A percentile compares a stretch with the other conserved stretches of the same genome.
phyloP scores from a whole-genome alignment of 2,329 filamentous ascomycete genomes.

The Colletotrichum sp. region DNA sequence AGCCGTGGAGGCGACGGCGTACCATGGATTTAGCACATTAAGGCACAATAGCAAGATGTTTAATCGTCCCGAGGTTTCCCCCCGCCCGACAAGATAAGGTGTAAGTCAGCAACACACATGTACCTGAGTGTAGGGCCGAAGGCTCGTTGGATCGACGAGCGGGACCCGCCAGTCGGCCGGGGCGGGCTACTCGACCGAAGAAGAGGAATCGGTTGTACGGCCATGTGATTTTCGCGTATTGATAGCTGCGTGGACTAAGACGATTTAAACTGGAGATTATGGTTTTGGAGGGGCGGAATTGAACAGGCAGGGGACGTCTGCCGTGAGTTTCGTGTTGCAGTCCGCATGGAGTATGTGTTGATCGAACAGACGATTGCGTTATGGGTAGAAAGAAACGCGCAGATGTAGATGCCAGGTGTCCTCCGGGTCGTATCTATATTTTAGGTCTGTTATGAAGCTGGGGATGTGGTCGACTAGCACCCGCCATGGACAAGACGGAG shows the following conservation, averaged over 20 bases:
- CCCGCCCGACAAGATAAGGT: background rate
- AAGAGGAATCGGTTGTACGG: background rate
- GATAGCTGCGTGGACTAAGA: background rate
- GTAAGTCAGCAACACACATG: background rate
- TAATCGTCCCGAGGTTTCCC: background rate
- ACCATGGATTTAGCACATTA: background rate
- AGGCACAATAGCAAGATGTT: background rate
- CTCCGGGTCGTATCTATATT: background rate
- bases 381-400: background rate
- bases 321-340: background rate
- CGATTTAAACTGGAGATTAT: background rate
- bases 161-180: slow-evolving; percentile 11
- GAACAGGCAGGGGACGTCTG: background rate
- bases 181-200: slow-evolving; percentile 12
- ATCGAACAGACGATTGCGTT: background rate
- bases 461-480: background rate
- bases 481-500: background rate
- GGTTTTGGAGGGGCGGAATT: slow-evolving; percentile 13
- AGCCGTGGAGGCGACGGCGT: background rate
- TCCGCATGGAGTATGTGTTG: background rate
- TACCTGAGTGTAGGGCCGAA: slow-evolving; percentile 7
- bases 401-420: background rate
- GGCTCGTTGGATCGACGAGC: slow-evolving; percentile 17
- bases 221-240: slow-evolving; percentile 11
- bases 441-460: background rate